Evolutionary conservation across 2,329 filamentous ascomycete genomes (phyloP).

Genomic region (Penicillium sp.): DNA sequence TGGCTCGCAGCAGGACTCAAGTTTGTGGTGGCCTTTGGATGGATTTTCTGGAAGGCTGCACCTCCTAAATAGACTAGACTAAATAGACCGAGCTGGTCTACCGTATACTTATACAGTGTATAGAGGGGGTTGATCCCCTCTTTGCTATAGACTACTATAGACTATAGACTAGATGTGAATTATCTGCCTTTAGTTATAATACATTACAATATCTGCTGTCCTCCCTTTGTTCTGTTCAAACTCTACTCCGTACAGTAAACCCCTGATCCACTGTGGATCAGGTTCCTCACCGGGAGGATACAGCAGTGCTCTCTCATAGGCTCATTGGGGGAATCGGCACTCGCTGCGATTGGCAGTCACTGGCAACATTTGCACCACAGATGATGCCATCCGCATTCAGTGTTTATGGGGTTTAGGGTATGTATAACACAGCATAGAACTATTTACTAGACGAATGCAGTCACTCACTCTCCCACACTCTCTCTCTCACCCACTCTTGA

Average conservation of each 20-base stretch:
- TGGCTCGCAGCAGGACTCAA: slow-evolving; percentile 50
- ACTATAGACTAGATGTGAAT: neutral
- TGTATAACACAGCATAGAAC: neutral
- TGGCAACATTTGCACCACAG: slow-evolving; percentile 14
- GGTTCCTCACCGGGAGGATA: too few species aligned
- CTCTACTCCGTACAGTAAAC: neutral
- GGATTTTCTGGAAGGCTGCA: slow-evolving; percentile 43
- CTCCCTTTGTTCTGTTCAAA: too few species aligned
- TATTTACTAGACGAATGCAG: too few species aligned
- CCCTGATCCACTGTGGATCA: neutral
- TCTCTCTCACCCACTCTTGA: too few species aligned
- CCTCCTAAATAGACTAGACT: slow-evolving; percentile 21
- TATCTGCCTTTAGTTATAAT: too few species aligned
- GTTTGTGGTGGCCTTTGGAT: slow-evolving; percentile 39
- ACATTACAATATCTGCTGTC: too few species aligned
- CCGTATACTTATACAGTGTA: neutral
- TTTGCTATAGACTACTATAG: too few species aligned
- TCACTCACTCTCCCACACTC: neutral
- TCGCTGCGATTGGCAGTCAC: slow-evolving; percentile 11
- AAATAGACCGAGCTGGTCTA: neutral
- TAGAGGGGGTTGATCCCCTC: too few species aligned
- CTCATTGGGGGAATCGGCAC: too few species aligned
- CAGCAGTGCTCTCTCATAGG: too few species aligned
- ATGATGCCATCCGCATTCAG: slow-evolving; percentile 23
- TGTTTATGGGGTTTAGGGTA: neutral